These are phyloP conservation scores for Dactylis glomerata DNA, from an alignment of 176 grass and related monocot species.

Conservation along the genomic window DNA sequence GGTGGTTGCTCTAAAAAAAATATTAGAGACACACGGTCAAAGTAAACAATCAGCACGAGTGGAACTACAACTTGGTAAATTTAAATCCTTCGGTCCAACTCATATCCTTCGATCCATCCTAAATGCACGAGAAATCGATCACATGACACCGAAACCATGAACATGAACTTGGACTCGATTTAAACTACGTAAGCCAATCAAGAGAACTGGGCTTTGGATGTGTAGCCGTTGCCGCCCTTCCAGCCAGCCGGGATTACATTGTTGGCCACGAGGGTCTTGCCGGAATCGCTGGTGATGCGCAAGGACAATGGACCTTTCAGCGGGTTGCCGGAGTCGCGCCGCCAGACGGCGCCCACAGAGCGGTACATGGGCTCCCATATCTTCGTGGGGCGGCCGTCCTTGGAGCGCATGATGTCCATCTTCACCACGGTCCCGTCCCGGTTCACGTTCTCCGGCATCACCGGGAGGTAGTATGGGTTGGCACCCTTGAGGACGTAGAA, in stretches of 20 bases:
- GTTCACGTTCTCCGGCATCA: not conserved
- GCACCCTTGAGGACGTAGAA: not conserved
- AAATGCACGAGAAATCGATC: not conserved
- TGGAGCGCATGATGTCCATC: not conserved
- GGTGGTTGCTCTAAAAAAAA: no score
- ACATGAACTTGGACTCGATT: not conserved
- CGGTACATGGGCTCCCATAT: not conserved
- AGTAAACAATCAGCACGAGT: no score
- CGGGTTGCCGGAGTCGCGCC: not conserved
- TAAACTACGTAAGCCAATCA: not conserved
- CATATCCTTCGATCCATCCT: not conserved
- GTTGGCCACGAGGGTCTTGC: not conserved
- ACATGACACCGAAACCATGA: not conserved
- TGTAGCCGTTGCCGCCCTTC: not conserved
- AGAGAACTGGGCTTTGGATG: not conserved
- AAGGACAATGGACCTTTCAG: not conserved
- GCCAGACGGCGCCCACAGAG: not conserved
- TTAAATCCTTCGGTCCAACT: no score
- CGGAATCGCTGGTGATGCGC: not conserved
- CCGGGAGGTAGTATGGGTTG: not conserved
- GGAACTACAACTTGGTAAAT: no score
- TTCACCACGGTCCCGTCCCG: not conserved
- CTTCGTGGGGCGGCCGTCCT: not conserved
- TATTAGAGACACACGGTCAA: no score
- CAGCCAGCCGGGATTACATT: not conserved